Conservation (phyloP, 179 eudicot genomes). For the Heliamphora pulchella region DNA sequence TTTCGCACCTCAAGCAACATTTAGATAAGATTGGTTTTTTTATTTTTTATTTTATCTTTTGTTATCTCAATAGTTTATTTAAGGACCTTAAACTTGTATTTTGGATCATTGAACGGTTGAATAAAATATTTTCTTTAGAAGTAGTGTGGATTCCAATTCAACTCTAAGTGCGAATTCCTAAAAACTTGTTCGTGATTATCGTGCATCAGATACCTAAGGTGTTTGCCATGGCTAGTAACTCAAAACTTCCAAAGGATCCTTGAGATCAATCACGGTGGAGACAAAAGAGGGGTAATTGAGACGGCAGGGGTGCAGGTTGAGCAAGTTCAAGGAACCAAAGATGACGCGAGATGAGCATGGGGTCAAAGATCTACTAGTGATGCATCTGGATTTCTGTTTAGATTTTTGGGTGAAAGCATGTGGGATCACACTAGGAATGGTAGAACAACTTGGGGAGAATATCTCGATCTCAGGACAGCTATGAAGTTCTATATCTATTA, state of each 20-base stretch:
- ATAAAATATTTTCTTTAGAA: too few species aligned
- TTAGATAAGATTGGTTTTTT: too few species aligned
- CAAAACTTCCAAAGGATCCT: slow-evolving; percentile 3
- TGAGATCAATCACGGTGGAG: not conserved
- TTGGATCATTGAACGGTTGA: too few species aligned
- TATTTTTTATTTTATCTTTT: too few species aligned
- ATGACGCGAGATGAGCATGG: not conserved
- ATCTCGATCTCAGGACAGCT: not conserved
- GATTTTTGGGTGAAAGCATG: slow-evolving; percentile 11
- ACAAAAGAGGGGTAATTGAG: not conserved
- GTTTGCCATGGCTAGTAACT: not conserved
- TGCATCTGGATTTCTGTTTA: slow-evolving; percentile 7
- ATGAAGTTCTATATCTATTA: not conserved
- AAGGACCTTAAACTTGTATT: too few species aligned
- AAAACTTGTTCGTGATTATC: too few species aligned
- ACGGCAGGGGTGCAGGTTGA: not conserved
- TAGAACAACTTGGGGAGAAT: slow-evolving; percentile 2
- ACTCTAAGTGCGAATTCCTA: too few species aligned
- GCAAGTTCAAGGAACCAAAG: not conserved
- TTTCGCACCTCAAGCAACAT: too few species aligned
- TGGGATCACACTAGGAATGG: slow-evolving; percentile 10
- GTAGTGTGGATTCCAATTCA: too few species aligned
- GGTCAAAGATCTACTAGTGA: slow-evolving; percentile 3
- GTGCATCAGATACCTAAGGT: not conserved
- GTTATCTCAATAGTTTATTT: too few species aligned